Percentiles rank a stretch among this genome's conserved stretches.
phyloP scores from a whole-genome alignment of 140 eudicot species.

The Ambrosia hybrid region DNA sequence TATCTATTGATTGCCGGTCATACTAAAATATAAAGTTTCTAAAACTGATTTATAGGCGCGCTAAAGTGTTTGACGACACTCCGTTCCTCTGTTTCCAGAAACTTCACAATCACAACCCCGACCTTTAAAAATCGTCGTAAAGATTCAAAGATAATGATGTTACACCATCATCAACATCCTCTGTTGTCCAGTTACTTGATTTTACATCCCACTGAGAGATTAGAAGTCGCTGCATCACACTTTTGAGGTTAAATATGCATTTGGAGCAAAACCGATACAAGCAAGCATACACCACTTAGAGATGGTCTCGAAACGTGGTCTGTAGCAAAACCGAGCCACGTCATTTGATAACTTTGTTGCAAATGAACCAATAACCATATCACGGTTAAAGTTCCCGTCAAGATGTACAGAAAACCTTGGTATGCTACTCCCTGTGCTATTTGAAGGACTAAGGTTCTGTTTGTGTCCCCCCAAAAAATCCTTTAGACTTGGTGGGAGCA shows the following conservation, averaged over 20 bases:
- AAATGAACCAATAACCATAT: constrained; percentile 47
- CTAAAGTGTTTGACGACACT: constrained; percentile 30
- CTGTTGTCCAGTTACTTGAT: constrained; percentile 47
- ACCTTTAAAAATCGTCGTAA: constrained; percentile 7
- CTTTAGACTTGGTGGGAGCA: constrained; percentile 60
- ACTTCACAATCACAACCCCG: constrained; percentile 28
- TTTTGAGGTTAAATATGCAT: constrained; percentile 58
- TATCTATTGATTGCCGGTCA: too few species aligned
- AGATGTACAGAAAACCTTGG: constrained; percentile 60
- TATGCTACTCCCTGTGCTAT: constrained; percentile 40
- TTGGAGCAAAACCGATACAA: constrained; percentile 64
- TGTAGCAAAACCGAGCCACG: constrained; percentile 52
- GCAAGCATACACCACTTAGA: constrained; percentile 33
- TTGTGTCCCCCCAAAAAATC: constrained; percentile 61
- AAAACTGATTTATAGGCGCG: too few species aligned
- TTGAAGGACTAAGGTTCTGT: constrained; percentile 39
- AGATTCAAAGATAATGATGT: constrained; percentile 61
- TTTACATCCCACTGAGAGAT: constrained; percentile 38
- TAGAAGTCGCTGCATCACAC: constrained; percentile 39
- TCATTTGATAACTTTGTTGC: constrained; percentile 67
- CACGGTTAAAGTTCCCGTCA: constrained; percentile 55
- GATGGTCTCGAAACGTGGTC: constrained; percentile 20
- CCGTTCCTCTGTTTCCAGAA: constrained; percentile 26
- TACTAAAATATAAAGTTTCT: too few species aligned
- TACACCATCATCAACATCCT: constrained; percentile 68